Base-by-base conservation (phyloP, 768 basidiomycete species). In the Pilatotrama ljubarskyi region DNA sequence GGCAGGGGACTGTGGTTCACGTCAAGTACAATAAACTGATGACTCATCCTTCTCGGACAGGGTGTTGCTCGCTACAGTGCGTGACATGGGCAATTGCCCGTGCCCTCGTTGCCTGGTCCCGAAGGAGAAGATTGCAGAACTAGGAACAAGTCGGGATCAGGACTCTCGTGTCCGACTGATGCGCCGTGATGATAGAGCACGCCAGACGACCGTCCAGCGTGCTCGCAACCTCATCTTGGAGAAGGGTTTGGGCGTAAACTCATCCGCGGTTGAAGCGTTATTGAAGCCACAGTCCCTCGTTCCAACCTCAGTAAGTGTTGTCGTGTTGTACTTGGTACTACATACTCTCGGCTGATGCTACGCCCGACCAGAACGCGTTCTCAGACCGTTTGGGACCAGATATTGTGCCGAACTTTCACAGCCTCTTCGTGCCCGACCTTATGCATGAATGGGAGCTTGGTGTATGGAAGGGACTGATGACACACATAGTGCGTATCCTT, bases 371-470 rank as follows among this genome's bases (percentile, higher is more conserved):
- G 73, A 75, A 70, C 40, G 68, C 73, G 25, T 75, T 75, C 29
- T 70, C 70, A 7, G 25, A 59, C 15, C 29, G 9, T 0, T 50
- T 65, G n/a, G 61, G 61, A 9, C 65, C 71, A 10, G 29, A 32
- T 32, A 32, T 32, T 32, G 10, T 32, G 10, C 29, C 29, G 41
- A 62, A 73, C 55, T 50, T 66, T 11, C 69, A 68, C 36, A 1
- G 25, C 1, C 61, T 73, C 53, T 58, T 75, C 35, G 66, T 64
- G 5, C 56, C 65, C 2, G 74, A 75, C 51, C 49, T 71, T n/a
- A 29, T 75, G 48, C 74, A 75, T 35, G 71, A 74, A 36, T 61
- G 67, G 18, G 72, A 75, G 37, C 61, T 74, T 2, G 74, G 74
- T 0, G 67, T 68, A 6, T 73, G 70, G 70, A 75, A 74, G 56